These are phyloP conservation scores for Kokia cookei DNA, from an alignment of 441 rosid species.

Conservation along the genomic window DNA sequence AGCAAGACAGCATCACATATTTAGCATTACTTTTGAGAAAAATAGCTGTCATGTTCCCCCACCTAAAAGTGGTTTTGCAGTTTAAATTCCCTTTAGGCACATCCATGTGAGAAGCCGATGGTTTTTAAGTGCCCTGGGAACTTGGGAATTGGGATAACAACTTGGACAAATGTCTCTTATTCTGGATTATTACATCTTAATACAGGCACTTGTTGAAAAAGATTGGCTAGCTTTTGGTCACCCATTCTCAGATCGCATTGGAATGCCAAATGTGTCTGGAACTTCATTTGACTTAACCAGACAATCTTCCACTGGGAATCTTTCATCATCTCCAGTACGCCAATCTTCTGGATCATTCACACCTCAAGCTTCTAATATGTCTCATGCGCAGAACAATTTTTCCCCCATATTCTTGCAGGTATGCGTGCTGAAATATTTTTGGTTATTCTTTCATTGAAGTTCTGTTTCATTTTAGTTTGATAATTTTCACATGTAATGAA, in stretches of 20 bases:
- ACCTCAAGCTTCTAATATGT: constrained; percentile 67
- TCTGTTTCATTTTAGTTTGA: not conserved
- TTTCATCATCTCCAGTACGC: constrained; percentile 59
- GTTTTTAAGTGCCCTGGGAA: not conserved
- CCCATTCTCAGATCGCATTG: constrained; percentile 94
- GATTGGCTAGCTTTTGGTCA: constrained; percentile 99
- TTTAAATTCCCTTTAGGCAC: not conserved
- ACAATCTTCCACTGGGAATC: constrained; percentile 75
- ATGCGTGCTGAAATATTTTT: not conserved
- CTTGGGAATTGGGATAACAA: not conserved
- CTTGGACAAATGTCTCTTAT: not conserved
- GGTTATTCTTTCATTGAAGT: not conserved
- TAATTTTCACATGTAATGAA: not conserved
- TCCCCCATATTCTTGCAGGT: constrained; percentile 99
- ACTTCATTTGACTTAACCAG: constrained; percentile 59
- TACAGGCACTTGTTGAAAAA: constrained; percentile 90
- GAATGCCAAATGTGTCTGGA: constrained; percentile 75
- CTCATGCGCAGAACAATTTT: constrained; percentile 78
- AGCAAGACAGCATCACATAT: not conserved
- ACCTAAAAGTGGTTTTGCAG: not conserved
- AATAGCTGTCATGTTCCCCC: not conserved
- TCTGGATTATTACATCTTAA: constrained; percentile 4
- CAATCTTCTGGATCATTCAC: constrained; percentile 62
- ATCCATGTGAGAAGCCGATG: not conserved
- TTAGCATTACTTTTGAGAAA: not conserved